Evolutionary conservation across 306 rosid genomes (phyloP).

Genomic region (Cicer yamashitae): DNA sequence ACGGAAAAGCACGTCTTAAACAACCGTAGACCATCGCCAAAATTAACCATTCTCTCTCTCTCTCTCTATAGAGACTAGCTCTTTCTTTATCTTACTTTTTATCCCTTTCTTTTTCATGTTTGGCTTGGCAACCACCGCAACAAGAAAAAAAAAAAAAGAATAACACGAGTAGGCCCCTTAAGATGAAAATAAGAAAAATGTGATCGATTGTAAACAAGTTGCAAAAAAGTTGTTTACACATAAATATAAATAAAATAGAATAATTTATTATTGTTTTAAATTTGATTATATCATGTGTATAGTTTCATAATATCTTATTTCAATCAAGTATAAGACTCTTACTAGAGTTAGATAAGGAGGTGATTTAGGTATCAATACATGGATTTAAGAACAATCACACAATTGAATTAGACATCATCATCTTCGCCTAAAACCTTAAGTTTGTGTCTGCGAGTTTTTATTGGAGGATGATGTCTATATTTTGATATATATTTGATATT

Average conservation of each 20-base stretch:
- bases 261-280: not conserved
- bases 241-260: not conserved
- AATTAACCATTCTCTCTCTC: conserved; percentile 34
- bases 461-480: too few species aligned
- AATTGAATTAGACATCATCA: too few species aligned
- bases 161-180: conserved; percentile 43
- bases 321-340: too few species aligned
- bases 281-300: not conserved
- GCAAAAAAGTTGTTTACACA: conserved; percentile 26
- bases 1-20: conserved; percentile 65
- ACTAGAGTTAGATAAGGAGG: too few species aligned
- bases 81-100: conserved; percentile 45
- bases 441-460: too few species aligned
- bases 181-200: conserved; percentile 54
- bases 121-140: conserved; percentile 71
- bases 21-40: conserved; percentile 62
- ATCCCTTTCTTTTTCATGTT: conserved; percentile 52
- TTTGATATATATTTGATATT: too few species aligned
- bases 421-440: too few species aligned
- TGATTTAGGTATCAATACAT: too few species aligned
- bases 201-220: conserved; percentile 45
- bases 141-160: conserved; percentile 50
- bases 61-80: not conserved
- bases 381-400: too few species aligned
- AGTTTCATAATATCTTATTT: too few species aligned